phyloP scores from a whole-genome alignment of 2,329 filamentous ascomycete genomes.

The Cladosporium halotolerans region DNA sequence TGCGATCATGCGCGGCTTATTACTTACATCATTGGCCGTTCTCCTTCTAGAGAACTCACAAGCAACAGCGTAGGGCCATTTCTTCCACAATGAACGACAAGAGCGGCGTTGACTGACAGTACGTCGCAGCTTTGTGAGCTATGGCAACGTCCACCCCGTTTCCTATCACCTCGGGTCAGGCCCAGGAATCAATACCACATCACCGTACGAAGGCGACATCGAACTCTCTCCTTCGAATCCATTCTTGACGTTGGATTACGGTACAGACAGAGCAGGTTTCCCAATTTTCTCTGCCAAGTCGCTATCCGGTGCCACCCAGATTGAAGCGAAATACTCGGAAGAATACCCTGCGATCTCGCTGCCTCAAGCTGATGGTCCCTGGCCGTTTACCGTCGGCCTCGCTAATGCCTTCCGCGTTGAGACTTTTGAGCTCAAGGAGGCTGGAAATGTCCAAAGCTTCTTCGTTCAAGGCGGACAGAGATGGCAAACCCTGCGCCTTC shows the following conservation, averaged over 20 bases:
- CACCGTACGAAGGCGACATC: not conserved
- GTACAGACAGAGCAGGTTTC: constrained; percentile 30
- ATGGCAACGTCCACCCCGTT: constrained; percentile 1
- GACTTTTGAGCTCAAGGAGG: constrained; percentile 33
- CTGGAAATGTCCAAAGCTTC: constrained; percentile 27
- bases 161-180: not conserved
- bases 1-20: too few species aligned
- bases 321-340: constrained; percentile 35
- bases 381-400: constrained; percentile 24
- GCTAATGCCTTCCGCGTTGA: constrained; percentile 35
- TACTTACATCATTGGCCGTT: too few species aligned
- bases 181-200: not conserved
- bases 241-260: constrained; percentile 17
- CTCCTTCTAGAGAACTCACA: too few species aligned
- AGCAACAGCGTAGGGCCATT: too few species aligned
- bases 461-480: constrained; percentile 38
- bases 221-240: constrained; percentile 1
- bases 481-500: constrained; percentile 35
- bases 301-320: constrained; percentile 25
- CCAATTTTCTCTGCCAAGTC: constrained; percentile 29
- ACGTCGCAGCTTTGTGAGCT: not conserved
- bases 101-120: too few species aligned
- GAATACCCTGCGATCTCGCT: constrained; percentile 25
- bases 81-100: too few species aligned
- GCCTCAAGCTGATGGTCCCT: constrained; percentile 31